Evolutionary conservation across 176 grass and related monocot genomes (phyloP), one percentile per base, ranked within the genome.

Genomic region (Cocos nucifera): DNA sequence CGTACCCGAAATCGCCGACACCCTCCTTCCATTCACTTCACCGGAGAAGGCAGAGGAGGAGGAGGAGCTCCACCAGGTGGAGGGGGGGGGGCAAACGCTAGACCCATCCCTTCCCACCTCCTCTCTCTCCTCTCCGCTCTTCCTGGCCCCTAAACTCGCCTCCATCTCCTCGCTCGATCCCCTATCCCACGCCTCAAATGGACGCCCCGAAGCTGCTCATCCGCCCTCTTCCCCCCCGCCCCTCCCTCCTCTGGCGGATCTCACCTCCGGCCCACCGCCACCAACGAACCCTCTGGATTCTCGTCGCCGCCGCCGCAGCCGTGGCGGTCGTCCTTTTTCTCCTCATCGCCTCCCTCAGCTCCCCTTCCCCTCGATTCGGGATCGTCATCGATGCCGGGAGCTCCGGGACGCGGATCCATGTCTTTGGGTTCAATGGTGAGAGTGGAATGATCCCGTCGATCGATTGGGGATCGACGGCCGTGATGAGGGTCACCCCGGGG

Each of bases 311-410:
- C 57, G 48, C 61, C 57, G 49, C 56, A 10, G 29, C 26, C 14
- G 65, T 27, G 30, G 28, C 61, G 6, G 53, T 69, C 39, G n/a
- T 77, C 49, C 49, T 77, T 4, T 77, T 53, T 27, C 65, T 69
- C 57, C 27, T 30, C n/a, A 69, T 69, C 57, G 59, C 57, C 8
- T 17, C 65, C 68, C 29, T 6, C 18, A 56, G 12, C 22, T 23
- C 49, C 4, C 12, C 10, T 50, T 52, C 49, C 57, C 48, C 54
- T 5, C 65, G 61, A 61, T 97, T 85, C 75, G 76, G 72, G 14
- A 71, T 96, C 39, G 6, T 90, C 59, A 82, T 96, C 71, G 92
- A 96, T 58, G 87, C 61, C 5, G 92, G 92, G 1, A 96, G 83
- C 75, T 84, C 86, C 4, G 91, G 91, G 18, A 82, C 78, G n/a